A percentile compares a stretch with the other conserved stretches of the same genome.
Conservation (phyloP, 352 stramenopile genomes). For the Lagenidium sp. region DNA sequence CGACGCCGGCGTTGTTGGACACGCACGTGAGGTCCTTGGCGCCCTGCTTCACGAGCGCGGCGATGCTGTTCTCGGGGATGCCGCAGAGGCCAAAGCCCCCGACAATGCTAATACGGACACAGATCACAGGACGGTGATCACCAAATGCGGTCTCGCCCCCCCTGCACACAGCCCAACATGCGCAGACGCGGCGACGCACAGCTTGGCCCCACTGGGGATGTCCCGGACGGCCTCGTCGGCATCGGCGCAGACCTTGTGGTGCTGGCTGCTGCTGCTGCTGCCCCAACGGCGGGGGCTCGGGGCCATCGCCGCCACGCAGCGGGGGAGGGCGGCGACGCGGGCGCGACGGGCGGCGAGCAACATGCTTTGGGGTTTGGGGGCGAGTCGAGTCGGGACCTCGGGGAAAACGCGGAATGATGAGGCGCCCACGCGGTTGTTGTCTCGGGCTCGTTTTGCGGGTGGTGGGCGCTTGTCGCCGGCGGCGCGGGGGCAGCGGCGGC, state of each 20-base stretch:
- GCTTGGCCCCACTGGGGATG: constrained; percentile 54
- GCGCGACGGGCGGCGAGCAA: neutral
- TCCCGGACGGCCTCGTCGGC: constrained; percentile 69
- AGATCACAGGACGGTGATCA: no score
- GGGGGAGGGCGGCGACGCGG: neutral
- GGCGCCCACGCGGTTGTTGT: no score
- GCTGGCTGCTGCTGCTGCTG: no score
- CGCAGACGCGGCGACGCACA: constrained; percentile 23
- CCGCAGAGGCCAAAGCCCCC: constrained; percentile 89
- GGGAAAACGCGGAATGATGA: no score
- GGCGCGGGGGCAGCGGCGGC: no score
- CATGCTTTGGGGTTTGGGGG: no score
- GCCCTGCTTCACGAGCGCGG: constrained; percentile 74
- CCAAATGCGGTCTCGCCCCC: constrained; percentile 1
- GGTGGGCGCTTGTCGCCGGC: no score
- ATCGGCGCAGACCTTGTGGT: constrained; percentile 59
- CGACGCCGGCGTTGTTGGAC: constrained; percentile 92
- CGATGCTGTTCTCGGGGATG: constrained; percentile 89
- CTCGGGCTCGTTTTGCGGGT: no score
- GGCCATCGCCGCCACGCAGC: neutral
- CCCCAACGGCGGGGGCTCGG: no score
- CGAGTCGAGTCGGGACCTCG: no score
- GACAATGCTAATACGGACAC: no score
- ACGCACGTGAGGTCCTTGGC: constrained; percentile 84
- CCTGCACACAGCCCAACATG: no score